Evolutionary conservation across 2,329 filamentous ascomycete genomes (phyloP).

Genomic region (Fusarium floridanum): DNA sequence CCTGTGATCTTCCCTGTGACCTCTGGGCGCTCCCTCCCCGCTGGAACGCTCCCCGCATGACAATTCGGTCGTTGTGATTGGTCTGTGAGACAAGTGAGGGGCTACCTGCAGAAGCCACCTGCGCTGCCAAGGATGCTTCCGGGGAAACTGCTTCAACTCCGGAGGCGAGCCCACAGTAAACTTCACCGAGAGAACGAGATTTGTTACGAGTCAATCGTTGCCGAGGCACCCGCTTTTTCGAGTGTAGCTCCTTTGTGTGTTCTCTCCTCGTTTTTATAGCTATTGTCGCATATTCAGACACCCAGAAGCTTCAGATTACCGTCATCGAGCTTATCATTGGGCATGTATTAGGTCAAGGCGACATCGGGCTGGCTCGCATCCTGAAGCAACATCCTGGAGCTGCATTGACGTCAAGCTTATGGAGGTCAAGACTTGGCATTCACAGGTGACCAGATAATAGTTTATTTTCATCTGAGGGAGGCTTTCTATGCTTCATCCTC

Average conservation of each 20-base stretch:
- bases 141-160: conserved; percentile 37
- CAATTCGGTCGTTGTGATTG: conserved; percentile 41
- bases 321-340: not conserved
- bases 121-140: conserved; percentile 8
- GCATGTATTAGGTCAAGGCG: not conserved
- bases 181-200: not conserved
- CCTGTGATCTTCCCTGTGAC: conserved; percentile 55
- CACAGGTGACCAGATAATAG: not conserved
- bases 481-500: not conserved
- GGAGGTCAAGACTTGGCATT: no score
- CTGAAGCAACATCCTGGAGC: not conserved
- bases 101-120: conserved; percentile 24
- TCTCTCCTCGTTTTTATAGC: not conserved
- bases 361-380: not conserved
- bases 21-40: conserved; percentile 37
- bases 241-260: no score
- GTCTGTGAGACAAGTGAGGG: not conserved
- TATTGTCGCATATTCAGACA: not conserved
- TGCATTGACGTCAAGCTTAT: not conserved
- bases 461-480: not conserved
- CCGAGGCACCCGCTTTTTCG: not conserved
- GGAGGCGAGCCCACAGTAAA: conserved; percentile 23
- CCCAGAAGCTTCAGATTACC: not conserved
- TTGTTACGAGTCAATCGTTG: not conserved
- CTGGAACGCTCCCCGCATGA: conserved; percentile 47